Conservation (phyloP, 1,284 basidiomycete species). For the Lentinula novae-zelandiae region DNA sequence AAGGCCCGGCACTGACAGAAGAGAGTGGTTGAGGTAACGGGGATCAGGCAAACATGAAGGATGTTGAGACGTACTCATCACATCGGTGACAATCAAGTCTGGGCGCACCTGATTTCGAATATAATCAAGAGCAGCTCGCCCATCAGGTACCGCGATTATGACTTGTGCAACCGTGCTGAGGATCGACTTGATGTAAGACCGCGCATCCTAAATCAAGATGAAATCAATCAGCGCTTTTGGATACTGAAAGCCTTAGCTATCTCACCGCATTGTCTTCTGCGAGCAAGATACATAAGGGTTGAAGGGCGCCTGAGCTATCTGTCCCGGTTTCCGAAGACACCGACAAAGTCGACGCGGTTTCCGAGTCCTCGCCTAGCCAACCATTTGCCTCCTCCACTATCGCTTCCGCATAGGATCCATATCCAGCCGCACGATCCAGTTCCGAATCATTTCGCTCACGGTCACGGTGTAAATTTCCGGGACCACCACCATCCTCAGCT, state of each 20-base stretch:
- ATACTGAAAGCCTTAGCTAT: neutral
- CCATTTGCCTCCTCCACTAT: conserved; percentile 27
- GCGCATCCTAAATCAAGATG: conserved; percentile 17
- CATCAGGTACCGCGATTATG: conserved; percentile 20
- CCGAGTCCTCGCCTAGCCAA: conserved; percentile 22
- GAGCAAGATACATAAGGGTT: conserved; percentile 1
- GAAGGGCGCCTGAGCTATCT: conserved; percentile 10
- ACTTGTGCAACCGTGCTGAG: conserved; percentile 25
- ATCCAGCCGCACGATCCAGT: neutral
- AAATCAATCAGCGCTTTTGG: neutral
- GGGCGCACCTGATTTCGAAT: conserved; percentile 19
- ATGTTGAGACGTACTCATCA: conserved; percentile 23
- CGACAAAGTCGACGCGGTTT: conserved; percentile 15
- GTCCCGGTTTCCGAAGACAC: conserved; percentile 13
- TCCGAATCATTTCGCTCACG: too few relatives aligned
- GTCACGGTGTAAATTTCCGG: neutral
- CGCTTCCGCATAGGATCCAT: conserved; percentile 21
- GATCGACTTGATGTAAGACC: conserved; percentile 22
- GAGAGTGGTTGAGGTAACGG: neutral
- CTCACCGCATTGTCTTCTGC: conserved; percentile 23
- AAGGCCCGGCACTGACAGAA: neutral
- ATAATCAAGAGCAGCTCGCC: conserved; percentile 15
- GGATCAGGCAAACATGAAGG: neutral
- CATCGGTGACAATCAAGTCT: conserved; percentile 32
- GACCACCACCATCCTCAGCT: too few relatives aligned